Conservation (phyloP, 2,329 filamentous ascomycete species). For the Verruconis gallopava region DNA sequence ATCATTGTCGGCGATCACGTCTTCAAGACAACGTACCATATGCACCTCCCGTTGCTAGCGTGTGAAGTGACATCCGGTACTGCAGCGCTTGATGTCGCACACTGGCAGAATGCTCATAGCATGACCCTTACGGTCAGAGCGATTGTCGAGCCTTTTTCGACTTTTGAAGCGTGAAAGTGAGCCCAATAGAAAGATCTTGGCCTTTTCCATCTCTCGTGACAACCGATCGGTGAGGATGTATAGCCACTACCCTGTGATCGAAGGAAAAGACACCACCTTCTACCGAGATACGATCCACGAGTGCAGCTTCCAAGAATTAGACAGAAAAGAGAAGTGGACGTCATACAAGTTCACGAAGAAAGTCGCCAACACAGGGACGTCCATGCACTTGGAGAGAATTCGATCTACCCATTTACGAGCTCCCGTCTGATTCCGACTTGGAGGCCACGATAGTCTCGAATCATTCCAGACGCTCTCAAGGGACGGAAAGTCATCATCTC, state of each 20-base stretch:
- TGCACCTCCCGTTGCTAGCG: constrained; percentile 16
- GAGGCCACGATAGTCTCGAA: too few species aligned
- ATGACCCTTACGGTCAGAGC: constrained; percentile 9
- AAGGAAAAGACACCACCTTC: constrained; percentile 12
- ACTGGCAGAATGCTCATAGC: constrained; percentile 15
- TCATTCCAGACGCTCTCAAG: too few species aligned
- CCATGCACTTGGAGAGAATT: constrained; percentile 12
- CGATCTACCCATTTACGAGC: too few species aligned
- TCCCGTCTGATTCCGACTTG: too few species aligned
- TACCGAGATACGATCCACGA: constrained; percentile 13
- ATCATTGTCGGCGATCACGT: too few species aligned
- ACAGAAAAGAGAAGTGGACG: constrained; percentile 14
- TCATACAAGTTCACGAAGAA: constrained; percentile 15
- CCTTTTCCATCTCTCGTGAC: constrained; percentile 16
- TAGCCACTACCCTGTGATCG: constrained; percentile 14
- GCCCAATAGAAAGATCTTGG: constrained; percentile 15
- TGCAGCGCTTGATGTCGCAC: constrained; percentile 13
- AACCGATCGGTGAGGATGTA: constrained; percentile 13
- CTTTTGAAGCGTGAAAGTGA: constrained; percentile 14
- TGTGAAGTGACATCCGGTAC: constrained; percentile 14
- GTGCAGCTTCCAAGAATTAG: constrained; percentile 12
- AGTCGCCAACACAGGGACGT: constrained; percentile 14
- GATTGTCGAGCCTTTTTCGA: constrained; percentile 13
- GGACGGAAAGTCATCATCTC: too few species aligned
- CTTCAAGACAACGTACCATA: constrained; percentile 13